These are phyloP conservation scores for Mycena metata DNA, from an alignment of 768 basidiomycete species.

Conservation along the genomic window DNA sequence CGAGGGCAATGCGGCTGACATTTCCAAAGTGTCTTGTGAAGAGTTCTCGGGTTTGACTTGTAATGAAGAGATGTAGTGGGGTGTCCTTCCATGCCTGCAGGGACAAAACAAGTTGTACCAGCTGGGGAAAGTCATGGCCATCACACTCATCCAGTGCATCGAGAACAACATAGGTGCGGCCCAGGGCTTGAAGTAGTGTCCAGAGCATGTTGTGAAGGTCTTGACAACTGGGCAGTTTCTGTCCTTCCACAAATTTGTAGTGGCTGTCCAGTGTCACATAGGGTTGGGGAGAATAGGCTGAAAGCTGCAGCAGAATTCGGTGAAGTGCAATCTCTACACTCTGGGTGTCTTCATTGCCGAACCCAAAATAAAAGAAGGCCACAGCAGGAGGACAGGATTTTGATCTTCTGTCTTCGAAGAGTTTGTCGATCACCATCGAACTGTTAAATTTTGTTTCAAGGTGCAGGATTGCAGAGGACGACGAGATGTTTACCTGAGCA, in stretches of 20 bases:
- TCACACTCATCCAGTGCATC: constrained; percentile 28
- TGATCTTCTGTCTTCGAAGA: too few relatives aligned
- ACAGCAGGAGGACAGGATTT: too few relatives aligned
- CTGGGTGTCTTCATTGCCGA: background rate
- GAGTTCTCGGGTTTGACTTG: constrained; percentile 9
- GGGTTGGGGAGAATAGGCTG: constrained; percentile 6
- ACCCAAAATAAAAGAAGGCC: constrained; percentile 25
- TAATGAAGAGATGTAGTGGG: constrained; percentile 23
- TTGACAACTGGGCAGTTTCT: constrained; percentile 4
- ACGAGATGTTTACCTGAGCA: too few relatives aligned
- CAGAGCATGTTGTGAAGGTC: constrained; percentile 9
- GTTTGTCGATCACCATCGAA: too few relatives aligned
- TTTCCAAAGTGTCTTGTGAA: background rate
- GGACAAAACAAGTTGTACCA: background rate
- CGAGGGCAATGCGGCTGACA: constrained; percentile 3
- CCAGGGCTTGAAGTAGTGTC: constrained; percentile 2
- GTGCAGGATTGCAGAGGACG: too few relatives aligned
- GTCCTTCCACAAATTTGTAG: constrained; percentile 1
- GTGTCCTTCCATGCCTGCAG: background rate
- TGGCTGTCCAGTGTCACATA: background rate
- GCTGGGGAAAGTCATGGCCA: background rate
- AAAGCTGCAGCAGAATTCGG: constrained; percentile 20
- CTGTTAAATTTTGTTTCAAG: too few relatives aligned
- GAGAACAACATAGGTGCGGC: constrained; percentile 19
- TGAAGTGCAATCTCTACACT: constrained; percentile 10